Evolutionary conservation across 768 basidiomycete species (phyloP).

Genomic region (Auricularia sp.): DNA sequence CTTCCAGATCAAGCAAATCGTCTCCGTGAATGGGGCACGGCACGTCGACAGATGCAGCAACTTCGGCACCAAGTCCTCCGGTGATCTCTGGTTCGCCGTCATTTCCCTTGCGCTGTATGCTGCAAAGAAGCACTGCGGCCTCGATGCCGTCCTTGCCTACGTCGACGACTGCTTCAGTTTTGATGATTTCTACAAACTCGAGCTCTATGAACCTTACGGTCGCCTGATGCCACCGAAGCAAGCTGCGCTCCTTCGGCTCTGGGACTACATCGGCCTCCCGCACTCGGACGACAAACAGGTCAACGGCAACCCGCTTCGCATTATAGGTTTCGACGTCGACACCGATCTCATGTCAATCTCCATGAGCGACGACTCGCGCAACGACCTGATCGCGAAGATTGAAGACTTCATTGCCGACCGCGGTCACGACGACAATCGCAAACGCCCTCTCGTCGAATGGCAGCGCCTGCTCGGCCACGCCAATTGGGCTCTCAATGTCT

Average conservation of each 20-base stretch:
- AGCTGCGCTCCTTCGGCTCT: constrained; percentile 6
- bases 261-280: constrained; percentile 8
- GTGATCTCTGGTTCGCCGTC: constrained; percentile 9
- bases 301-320: constrained; percentile 1
- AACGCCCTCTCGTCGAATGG: constrained; percentile 2
- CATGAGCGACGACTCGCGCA: background rate
- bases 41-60: constrained; percentile 13
- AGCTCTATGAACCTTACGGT: constrained; percentile 7
- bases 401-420: background rate
- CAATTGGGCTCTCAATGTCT: constrained; percentile 8
- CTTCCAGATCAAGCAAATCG: constrained; percentile 11
- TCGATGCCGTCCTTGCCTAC: constrained; percentile 10
- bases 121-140: constrained; percentile 2
- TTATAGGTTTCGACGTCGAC: constrained; percentile 7
- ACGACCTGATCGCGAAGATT: constrained; percentile 1
- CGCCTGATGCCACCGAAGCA: constrained; percentile 3
- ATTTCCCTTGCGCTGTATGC: constrained; percentile 11
- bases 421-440: background rate
- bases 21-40: constrained; percentile 2
- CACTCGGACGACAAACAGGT: constrained; percentile 9
- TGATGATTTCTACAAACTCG: background rate
- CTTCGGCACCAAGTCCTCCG: constrained; percentile 10
- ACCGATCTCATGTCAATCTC: constrained; percentile 1
- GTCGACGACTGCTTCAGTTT: constrained; percentile 12
- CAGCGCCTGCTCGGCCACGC: constrained; percentile 4